A percentile compares a stretch with the other conserved stretches of the same genome.
Evolutionary conservation across 2,329 filamentous ascomycete species (phyloP).

Genomic region (Trichoderma koningii): DNA sequence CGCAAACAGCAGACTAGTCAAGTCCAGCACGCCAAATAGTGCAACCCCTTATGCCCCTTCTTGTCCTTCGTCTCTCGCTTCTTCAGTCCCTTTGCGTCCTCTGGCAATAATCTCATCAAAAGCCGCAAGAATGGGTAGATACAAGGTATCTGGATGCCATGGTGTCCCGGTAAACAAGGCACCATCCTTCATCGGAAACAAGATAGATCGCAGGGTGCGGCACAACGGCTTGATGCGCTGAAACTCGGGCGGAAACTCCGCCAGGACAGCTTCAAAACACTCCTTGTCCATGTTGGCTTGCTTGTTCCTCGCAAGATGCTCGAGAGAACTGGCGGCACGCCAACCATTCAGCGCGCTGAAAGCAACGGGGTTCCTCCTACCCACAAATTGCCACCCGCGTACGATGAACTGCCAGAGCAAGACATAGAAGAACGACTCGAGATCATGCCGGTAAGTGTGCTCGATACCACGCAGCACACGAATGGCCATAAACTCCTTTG

Average conservation of each 20-base stretch:
- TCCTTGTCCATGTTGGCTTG: slow-evolving; percentile 23
- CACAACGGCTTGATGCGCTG: slow-evolving; percentile 29
- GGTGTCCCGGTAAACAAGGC: slow-evolving; percentile 3
- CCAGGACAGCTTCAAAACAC: slow-evolving; percentile 28
- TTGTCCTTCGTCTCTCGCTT: no score
- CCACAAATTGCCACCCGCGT: slow-evolving; percentile 5
- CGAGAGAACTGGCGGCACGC: slow-evolving; percentile 15
- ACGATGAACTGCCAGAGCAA: slow-evolving; percentile 25
- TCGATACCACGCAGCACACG: no score
- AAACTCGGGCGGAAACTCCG: slow-evolving; percentile 31
- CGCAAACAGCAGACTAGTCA: no score
- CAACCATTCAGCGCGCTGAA: slow-evolving; percentile 20
- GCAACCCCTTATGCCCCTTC: no score
- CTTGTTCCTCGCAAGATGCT: slow-evolving; percentile 27
- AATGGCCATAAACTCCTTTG: no score
- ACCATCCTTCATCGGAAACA: slow-evolving; percentile 30
- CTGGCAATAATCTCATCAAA: background rate
- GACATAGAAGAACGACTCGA: slow-evolving; percentile 25
- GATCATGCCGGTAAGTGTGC: background rate
- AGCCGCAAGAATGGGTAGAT: background rate
- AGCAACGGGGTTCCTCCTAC: slow-evolving; percentile 22
- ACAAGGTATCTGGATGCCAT: background rate
- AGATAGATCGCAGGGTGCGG: slow-evolving; percentile 29
- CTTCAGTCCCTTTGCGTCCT: no score
- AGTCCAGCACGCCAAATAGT: no score